Evolutionary conservation across 352 stramenopile species (phyloP), one percentile per base, ranked within the genome.

Genomic region (Pythium scleroteichum): DNA sequence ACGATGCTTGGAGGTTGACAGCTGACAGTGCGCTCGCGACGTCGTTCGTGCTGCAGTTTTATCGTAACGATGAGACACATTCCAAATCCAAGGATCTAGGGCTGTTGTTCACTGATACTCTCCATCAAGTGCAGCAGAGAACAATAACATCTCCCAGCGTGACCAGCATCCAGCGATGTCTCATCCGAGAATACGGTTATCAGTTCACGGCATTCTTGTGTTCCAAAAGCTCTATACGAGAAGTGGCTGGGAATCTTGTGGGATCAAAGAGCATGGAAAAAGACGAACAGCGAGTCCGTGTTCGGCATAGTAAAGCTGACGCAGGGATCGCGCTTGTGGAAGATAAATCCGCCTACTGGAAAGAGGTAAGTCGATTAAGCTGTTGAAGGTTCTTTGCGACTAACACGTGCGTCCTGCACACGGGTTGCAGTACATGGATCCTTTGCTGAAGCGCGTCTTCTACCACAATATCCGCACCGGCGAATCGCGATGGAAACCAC

Each of bases 391-490:
- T n/a, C n/a, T n/a, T n/a, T n/a, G n/a, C n/a, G n/a, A n/a, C n/a
- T n/a, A n/a, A n/a, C n/a, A n/a, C n/a, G n/a, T n/a, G n/a, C n/a
- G 7, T 6, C 24, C 24, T 24, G 24, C 16, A 12, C 6, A 51
- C 19, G 23, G 14, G 27, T 14, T 20, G 22, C 58, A 90, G 78
- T 77, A 82, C 41, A 53, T 68, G 8, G 78, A 88, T 52, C 73
- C 75, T 17, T 20, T 75, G 27, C 47, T 61, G 9, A 76, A 76
- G 22, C 69, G 53, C 27, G 45, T 69, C 20, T 90, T 90, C 66
- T 88, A 90, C 60, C 82, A 88, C 64, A 90, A 90, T 47, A 55
- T 87, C 49, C 80, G 80, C 16, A 90, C 80, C 6, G 80, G 80
- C 1, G 78, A 90, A 56, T 87, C 78, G 17, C 71, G 72, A 16